phyloP scores from a whole-genome alignment of 768 basidiomycete species.

The Termitomyces sp. region DNA sequence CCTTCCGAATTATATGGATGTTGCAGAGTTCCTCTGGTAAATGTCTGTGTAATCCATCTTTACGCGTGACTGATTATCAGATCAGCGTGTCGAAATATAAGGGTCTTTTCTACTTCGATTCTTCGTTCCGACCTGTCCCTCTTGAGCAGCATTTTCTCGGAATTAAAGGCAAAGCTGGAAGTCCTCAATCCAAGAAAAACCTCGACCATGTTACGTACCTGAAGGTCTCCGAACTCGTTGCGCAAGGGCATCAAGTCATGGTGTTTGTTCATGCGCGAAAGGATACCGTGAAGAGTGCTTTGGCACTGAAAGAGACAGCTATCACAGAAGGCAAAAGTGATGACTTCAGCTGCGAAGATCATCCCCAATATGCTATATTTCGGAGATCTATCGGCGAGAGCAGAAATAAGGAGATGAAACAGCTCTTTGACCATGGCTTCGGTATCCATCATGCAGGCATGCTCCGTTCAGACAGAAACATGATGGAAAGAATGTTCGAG shows the following conservation, averaged over 20 bases:
- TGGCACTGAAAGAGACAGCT: constrained; percentile 76
- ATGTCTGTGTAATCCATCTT: constrained; percentile 12
- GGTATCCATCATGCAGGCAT: constrained; percentile 99
- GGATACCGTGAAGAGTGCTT: constrained; percentile 93
- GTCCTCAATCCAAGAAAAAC: constrained; percentile 71
- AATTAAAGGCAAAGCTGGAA: constrained; percentile 83
- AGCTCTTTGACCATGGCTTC: constrained; percentile 87
- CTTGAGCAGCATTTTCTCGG: constrained; percentile 98
- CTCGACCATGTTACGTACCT: constrained; percentile 87
- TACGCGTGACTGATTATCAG: neutral
- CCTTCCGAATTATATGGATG: constrained; percentile 94
- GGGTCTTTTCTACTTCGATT: constrained; percentile 96
- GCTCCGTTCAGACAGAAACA: constrained; percentile 89
- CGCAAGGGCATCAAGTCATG: constrained; percentile 97
- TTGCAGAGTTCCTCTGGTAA: constrained; percentile 90
- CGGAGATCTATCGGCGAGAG: constrained; percentile 77
- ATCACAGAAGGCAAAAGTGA: constrained; percentile 67
- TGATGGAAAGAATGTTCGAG: constrained; percentile 94
- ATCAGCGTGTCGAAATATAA: constrained; percentile 78
- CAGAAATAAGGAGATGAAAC: constrained; percentile 95
- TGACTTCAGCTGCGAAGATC: constrained; percentile 78
- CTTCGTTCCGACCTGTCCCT: constrained; percentile 94
- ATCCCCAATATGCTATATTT: constrained; percentile 76
- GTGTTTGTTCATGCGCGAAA: constrained; percentile 98
- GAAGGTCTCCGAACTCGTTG: constrained; percentile 86